Conservation (phyloP, 2,329 filamentous ascomycete genomes). For the Neofusicoccum umdonicola region DNA sequence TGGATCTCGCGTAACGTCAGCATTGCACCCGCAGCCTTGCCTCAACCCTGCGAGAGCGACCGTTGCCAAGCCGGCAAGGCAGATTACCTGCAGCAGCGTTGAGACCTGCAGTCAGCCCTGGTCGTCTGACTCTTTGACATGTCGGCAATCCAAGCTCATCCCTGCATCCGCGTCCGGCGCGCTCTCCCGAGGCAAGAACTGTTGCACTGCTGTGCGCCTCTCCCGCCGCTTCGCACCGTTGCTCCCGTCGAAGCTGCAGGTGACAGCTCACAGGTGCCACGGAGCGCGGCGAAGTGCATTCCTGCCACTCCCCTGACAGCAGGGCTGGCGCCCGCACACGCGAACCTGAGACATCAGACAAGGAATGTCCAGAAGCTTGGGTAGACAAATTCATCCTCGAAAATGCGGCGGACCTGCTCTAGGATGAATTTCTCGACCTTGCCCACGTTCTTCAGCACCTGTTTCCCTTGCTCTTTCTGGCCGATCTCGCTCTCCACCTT, state of each 20-base stretch:
- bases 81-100: conserved; percentile 13
- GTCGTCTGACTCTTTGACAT: conserved; percentile 15
- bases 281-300: conserved; percentile 13
- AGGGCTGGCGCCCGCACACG: conserved; percentile 16
- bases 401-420: conserved; percentile 93
- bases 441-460: conserved; percentile 95
- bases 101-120: conserved; percentile 16
- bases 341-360: conserved; percentile 52
- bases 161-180: conserved; percentile 17
- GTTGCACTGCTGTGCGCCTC: conserved; percentile 18
- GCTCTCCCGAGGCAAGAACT: conserved; percentile 9
- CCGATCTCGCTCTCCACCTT: conserved; percentile 97
- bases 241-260: conserved; percentile 16
- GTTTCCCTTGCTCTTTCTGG: conserved; percentile 83
- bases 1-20: conserved; percentile 13
- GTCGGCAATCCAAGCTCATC: conserved; percentile 13
- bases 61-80: conserved; percentile 17
- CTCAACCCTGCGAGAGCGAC: conserved; percentile 7
- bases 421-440: conserved; percentile 98
- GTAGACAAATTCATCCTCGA: conserved; percentile 98
- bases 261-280: conserved; percentile 18
- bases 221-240: conserved; percentile 15
- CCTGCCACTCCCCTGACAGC: conserved; percentile 16
- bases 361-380: conserved; percentile 98
- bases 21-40: conserved; percentile 6